phyloP scores from a whole-genome alignment of 768 basidiomycete genomes.

The Leccinum barrowsii region DNA sequence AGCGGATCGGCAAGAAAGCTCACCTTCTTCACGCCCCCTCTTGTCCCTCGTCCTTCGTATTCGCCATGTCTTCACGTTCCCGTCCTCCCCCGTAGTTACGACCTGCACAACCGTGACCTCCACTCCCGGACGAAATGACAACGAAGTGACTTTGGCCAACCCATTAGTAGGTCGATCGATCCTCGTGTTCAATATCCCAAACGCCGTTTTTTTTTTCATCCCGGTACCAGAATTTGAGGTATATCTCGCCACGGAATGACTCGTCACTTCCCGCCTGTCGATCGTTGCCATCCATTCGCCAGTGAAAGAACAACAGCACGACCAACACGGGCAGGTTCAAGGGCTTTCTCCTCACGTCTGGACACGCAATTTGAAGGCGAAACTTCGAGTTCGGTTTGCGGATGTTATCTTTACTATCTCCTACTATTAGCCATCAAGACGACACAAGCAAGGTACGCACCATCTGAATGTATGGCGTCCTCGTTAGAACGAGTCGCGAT shows the following conservation, averaged over 20 bases:
- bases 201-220: conserved; percentile 47
- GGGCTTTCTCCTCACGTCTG: conserved; percentile 67
- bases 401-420: too few relatives aligned
- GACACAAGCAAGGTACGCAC: too few relatives aligned
- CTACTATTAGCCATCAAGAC: too few relatives aligned
- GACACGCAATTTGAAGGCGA: conserved; percentile 91
- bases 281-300: conserved; percentile 92
- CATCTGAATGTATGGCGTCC: too few relatives aligned
- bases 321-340: conserved; percentile 77
- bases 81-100: conserved; percentile 76
- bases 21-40: conserved; percentile 51
- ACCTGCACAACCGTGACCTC: conserved; percentile 39
- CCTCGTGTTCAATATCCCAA: conserved; percentile 81
- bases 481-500: too few relatives aligned
- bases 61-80: conserved; percentile 79
- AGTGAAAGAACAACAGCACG: conserved; percentile 53
- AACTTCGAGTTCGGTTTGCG: conserved; percentile 74
- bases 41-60: conserved; percentile 45
- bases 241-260: conserved; percentile 61
- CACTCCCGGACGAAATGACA: conserved; percentile 62
- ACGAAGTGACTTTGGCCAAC: conserved; percentile 50
- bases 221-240: conserved; percentile 93
- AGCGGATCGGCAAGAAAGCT: conserved; percentile 16
- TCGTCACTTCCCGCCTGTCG: conserved; percentile 69
- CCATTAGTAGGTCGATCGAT: conserved; percentile 83